Evolutionary conservation across 805 yeast species (phyloP).

Genomic region (Torulaspora franciscae): DNA sequence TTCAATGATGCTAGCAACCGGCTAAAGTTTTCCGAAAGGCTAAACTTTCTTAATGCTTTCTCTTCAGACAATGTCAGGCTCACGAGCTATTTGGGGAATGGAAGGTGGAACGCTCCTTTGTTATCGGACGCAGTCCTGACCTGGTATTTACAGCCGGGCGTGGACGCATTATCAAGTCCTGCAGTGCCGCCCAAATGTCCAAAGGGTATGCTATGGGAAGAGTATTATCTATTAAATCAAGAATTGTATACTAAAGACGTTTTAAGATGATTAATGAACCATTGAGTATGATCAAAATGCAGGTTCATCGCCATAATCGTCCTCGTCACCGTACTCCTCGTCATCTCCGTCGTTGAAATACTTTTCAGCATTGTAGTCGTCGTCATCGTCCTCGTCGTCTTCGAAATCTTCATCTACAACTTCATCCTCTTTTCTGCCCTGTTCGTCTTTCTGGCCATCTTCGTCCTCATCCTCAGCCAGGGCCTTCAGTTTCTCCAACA

Average conservation of each 20-base stretch:
- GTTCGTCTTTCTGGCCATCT: conserved; percentile 29
- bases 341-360: conserved; percentile 60
- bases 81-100: conserved; percentile 23
- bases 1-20: conserved; percentile 8
- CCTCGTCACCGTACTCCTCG: conserved; percentile 45
- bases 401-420: conserved; percentile 52
- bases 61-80: conserved; percentile 12
- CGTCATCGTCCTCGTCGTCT: conserved; percentile 55
- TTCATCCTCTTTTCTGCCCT: conserved; percentile 28
- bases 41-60: conserved; percentile 11
- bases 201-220: conserved; percentile 23
- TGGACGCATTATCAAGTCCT: conserved; percentile 15
- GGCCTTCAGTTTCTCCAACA: conserved; percentile 46
- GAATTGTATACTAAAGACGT: conserved; percentile 11
- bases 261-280: not conserved
- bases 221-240: conserved; percentile 17
- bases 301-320: conserved; percentile 55
- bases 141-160: conserved; percentile 16
- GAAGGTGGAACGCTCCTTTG: conserved; percentile 14
- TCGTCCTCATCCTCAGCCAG: conserved; percentile 49
- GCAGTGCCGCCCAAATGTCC: conserved; percentile 25
- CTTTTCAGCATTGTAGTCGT: conserved; percentile 59
- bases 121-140: conserved; percentile 6
- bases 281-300: conserved; percentile 40
- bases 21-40: conserved; percentile 7